These are phyloP conservation scores for Protea cynaroides DNA, from an alignment of 164 flowering plant species.

Conservation along the genomic window DNA sequence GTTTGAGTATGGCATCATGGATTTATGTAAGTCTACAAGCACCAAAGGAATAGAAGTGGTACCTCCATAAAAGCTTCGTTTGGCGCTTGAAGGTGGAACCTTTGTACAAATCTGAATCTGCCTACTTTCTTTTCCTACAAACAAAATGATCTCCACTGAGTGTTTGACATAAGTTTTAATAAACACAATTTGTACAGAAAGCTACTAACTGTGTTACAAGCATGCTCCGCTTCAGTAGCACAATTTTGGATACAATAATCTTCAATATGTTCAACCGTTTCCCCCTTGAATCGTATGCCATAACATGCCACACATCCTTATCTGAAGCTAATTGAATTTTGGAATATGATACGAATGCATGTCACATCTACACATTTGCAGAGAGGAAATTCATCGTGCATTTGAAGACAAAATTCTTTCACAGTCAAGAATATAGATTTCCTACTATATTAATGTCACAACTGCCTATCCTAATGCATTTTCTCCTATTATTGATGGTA, in stretches of 20 bases:
- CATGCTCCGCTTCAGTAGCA: no score
- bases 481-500: no score
- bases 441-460: no score
- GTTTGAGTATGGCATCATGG: background rate
- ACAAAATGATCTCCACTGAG: slow-evolving; percentile 5
- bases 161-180: background rate
- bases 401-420: background rate
- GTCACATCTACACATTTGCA: no score
- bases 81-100: slow-evolving; percentile 66
- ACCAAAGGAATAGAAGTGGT: slow-evolving; percentile 4
- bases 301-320: no score
- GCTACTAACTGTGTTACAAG: background rate
- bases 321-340: no score
- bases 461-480: no score
- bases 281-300: no score
- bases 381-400: background rate
- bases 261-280: no score
- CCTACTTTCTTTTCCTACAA: slow-evolving; percentile 69
- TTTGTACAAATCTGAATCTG: slow-evolving; percentile 68
- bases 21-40: background rate
- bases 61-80: slow-evolving; percentile 71
- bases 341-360: no score
- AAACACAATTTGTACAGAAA: background rate
- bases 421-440: no score
- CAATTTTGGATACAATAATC: no score